Evolutionary conservation across 495 filamentous ascomycete species (phyloP).

Genomic region (Thozetella sp.): DNA sequence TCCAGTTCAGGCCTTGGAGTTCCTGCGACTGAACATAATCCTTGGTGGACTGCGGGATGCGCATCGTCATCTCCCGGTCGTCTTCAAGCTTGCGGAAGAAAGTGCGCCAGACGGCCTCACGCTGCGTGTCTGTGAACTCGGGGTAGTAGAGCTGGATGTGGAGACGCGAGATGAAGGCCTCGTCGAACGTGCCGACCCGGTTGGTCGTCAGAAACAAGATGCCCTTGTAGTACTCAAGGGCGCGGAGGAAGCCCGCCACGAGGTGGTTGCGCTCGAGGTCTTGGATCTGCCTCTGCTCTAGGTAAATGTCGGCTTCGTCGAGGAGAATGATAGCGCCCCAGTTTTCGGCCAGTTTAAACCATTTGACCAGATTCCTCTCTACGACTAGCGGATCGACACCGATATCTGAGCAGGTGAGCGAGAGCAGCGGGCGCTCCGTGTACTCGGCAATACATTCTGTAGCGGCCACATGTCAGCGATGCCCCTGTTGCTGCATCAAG

Average conservation of each 20-base stretch:
- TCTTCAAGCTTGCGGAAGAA: neutral
- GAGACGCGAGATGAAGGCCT: constrained; percentile 50
- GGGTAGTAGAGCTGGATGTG: constrained; percentile 44
- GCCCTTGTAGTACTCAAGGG: constrained; percentile 80
- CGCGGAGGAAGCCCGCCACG: constrained; percentile 68
- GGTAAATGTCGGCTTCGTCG: neutral
- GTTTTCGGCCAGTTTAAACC: neutral
- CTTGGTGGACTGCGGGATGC: neutral
- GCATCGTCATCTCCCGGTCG: neutral
- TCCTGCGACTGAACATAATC: neutral
- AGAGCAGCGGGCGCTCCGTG: neutral
- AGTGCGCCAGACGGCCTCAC: neutral
- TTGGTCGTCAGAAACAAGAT: constrained; percentile 85
- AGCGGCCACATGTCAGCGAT: too few relatives aligned
- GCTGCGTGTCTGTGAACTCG: constrained; percentile 8
- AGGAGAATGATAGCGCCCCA: neutral
- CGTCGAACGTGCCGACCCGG: constrained; percentile 61
- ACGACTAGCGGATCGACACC: neutral
- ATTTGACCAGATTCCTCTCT: neutral
- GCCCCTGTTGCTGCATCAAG: too few relatives aligned
- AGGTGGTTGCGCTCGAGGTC: constrained; percentile 71
- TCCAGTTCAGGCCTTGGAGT: neutral
- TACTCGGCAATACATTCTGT: neutral
- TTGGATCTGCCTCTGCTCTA: constrained; percentile 36
- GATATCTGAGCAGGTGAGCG: neutral